Conservation (phyloP, 345 rosid genomes). For the Cardamine occulta region DNA sequence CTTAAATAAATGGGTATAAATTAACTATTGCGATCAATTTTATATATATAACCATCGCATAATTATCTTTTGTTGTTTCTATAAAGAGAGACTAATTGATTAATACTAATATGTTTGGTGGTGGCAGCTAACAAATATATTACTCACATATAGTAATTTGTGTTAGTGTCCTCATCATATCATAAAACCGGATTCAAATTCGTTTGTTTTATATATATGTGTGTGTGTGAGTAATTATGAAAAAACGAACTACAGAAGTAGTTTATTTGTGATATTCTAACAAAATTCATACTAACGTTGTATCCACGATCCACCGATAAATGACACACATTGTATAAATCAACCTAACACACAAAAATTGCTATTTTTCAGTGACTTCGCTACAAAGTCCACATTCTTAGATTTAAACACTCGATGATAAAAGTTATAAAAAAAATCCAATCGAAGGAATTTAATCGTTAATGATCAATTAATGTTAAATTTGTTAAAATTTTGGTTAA, state of each 20-base stretch:
- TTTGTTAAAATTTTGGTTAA: slow-evolving; percentile 28
- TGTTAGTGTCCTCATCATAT: not conserved
- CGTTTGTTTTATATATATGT: too few relatives aligned
- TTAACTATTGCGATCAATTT: not conserved
- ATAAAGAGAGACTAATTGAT: not conserved
- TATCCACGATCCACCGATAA: too few relatives aligned
- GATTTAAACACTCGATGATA: not conserved
- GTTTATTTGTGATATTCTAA: not conserved
- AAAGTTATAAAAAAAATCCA: too few relatives aligned
- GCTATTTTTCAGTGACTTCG: not conserved
- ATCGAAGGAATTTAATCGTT: not conserved
- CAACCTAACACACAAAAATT: not conserved
- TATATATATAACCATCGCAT: not conserved
- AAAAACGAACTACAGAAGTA: not conserved
- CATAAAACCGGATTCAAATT: not conserved
- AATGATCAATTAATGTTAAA: not conserved
- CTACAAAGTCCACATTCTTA: not conserved
- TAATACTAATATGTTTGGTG: not conserved
- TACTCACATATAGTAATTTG: not conserved
- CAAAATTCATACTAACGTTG: not conserved
- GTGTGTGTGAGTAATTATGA: not conserved
- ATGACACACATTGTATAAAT: not conserved
- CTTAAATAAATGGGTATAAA: not conserved
- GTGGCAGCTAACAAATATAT: not conserved
- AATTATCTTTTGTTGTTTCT: not conserved